Conservation (phyloP, 129 eudicot species). For the Silybum marianum region DNA sequence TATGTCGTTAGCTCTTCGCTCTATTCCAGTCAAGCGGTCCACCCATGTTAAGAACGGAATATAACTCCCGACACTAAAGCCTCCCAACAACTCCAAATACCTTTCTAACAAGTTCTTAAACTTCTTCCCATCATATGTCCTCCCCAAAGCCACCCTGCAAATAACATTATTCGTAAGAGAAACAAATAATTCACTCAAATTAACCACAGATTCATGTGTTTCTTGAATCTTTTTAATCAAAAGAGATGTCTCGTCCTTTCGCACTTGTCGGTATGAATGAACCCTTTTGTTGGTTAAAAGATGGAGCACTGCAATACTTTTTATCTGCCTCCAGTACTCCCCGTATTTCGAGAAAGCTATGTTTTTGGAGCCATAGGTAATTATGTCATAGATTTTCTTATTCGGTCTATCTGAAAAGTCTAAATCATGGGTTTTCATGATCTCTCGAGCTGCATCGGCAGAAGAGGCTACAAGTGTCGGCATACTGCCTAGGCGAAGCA, state of each 20-base stretch:
- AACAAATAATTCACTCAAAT: constrained; percentile 33
- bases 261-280: constrained; percentile 21
- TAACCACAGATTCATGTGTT: constrained; percentile 2
- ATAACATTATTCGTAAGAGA: constrained; percentile 29
- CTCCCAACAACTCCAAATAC: background rate
- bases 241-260: constrained; percentile 31
- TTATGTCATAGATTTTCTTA: too few relatives aligned
- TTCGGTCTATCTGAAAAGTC: too few relatives aligned
- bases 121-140: constrained; percentile 26
- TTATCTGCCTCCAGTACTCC: constrained; percentile 45
- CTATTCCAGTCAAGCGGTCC: background rate
- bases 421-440: too few relatives aligned
- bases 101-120: background rate
- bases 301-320: constrained; percentile 29
- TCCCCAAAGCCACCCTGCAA: constrained; percentile 44
- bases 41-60: background rate
- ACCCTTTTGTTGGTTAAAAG: constrained; percentile 39
- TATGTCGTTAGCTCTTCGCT: background rate
- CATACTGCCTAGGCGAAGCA: too few relatives aligned
- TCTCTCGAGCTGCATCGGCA: too few relatives aligned
- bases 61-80: background rate
- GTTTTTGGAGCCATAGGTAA: too few relatives aligned
- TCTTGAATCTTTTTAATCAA: constrained; percentile 27
- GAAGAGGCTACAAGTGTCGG: too few relatives aligned
- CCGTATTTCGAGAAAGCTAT: constrained; percentile 16